Evolutionary conservation across 2,329 filamentous ascomycete genomes (phyloP), one percentile per base, ranked within the genome.

Genomic region (Byssochlamys sp.): DNA sequence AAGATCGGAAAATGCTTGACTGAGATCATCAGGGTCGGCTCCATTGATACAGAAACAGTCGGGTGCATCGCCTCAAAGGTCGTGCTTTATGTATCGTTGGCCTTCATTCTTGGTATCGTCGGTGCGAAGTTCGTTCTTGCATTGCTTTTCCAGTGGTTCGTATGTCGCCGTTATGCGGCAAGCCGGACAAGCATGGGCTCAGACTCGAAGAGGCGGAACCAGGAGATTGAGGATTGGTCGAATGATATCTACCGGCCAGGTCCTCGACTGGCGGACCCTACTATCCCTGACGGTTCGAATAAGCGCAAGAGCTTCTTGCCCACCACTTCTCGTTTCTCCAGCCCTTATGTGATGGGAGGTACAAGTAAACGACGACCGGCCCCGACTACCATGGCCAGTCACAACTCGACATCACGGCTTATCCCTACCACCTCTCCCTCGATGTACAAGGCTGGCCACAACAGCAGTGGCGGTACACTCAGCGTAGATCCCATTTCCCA

Each of bases 21-120:
- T 61, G 86, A 99, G 67, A 95, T 95, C 62, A 90, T 96, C 81
- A 95, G 92, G 73, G 94, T 99, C 55, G 94, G 94, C 58, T 91
- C 88, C 11, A 88, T 99, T 59, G 95, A 99, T 68, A 97, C 94
- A 0, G 91, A 95, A 66, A 95, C 90, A 5, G 89, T 99, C 53
- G 94, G 94, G 14, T 99, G 94, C 76, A 99, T 99, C 71, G 94
- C 94, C 1, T 96, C 92, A 62, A 89, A 96, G 75, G 91, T 99
- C 27, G 94, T 99, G 2, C 85, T 99, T 50, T 99, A 99, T 69
- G 86, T 95, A 55, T 95, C 92, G 3, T 79, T 99, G 62, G 85
- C 88, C 56, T 89, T 99, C 73, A 99, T 99, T 75, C 76, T 99
- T 59, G 85, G 90, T 3, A 90, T 99, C 55, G 95, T 99, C 4